Percentiles rank a stretch among this genome's conserved stretches.
Evolutionary conservation across 2,329 filamentous ascomycete species (phyloP).

Genomic region (Parastagonospora avenae): DNA sequence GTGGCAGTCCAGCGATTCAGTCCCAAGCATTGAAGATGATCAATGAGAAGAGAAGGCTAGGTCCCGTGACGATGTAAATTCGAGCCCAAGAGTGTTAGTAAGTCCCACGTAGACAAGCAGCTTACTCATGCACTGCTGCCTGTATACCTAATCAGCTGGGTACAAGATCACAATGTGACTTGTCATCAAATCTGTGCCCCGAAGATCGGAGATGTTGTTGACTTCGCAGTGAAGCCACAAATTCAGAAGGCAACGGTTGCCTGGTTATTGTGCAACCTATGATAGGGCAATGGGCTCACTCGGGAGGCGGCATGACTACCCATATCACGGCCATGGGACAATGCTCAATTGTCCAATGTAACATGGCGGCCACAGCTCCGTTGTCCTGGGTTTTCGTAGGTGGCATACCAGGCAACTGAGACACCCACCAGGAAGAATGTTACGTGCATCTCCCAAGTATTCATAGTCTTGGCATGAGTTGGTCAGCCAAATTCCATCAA

Average conservation of each 20-base stretch:
- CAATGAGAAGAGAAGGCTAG: too few relatives aligned
- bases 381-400: constrained; percentile 1
- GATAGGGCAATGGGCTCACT: constrained; percentile 11
- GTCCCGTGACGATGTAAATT: not conserved
- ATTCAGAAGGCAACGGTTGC: constrained; percentile 4
- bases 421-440: constrained; percentile 9
- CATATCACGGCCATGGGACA: not conserved
- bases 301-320: constrained; percentile 4
- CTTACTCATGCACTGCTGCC: not conserved
- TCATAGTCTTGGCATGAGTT: not conserved
- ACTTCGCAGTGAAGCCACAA: not conserved
- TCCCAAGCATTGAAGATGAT: too few relatives aligned
- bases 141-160: not conserved
- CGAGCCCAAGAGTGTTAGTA: too few relatives aligned
- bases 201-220: not conserved
- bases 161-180: not conserved
- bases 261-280: constrained; percentile 4
- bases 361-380: not conserved
- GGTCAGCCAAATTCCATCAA: too few relatives aligned
- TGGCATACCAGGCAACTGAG: constrained; percentile 22
- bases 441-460: not conserved
- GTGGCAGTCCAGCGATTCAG: too few relatives aligned
- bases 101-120: not conserved
- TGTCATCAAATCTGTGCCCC: too few relatives aligned
- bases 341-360: too few relatives aligned